Base-by-base conservation (phyloP, 768 basidiomycete genomes). In the Candolleomyces eurysporus region DNA sequence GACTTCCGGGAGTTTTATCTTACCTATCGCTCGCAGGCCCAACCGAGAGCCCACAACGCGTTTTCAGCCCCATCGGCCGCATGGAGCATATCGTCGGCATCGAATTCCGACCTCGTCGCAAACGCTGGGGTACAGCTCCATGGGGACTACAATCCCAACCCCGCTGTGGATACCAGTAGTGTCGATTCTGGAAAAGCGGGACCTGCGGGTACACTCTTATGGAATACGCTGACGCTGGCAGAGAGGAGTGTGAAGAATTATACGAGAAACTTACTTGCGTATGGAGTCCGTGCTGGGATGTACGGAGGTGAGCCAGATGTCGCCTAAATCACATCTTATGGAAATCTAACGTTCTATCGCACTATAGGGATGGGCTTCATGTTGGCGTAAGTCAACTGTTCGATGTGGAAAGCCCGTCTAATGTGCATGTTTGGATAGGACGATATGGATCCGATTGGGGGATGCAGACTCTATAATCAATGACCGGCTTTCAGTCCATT, bases 201-300 rank as follows among this genome's bases (percentile, higher is more conserved):
- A 5, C 31, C 59, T 8, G 19, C 75, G 2, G 67, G 60, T 10
- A 77, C 74, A 1, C 66, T 75, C 11, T 70, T 78, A 39, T 76
- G 76, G 71, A 77, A 81, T 53, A 80, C 79, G 1, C n/a, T 69
- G n/a, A 76, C 83, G 6, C 72, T 87, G 2, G 73, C 78, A 2
- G 76, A 84, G 60, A 71, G 85, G 19, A 80, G 75, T 49, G 65
- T 74, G 14, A 62, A 78, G 55, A 86, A 86, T 64, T 86, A 86
- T 65, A 67, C 68, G 16, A 69, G 86, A 17, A 86, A 87, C 65
- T 62, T 85, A 2, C 71, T 88, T 31, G 85, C 84, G 1, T 87
- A 84, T 66, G 84, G 85, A 10, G 78, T 87, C 3, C 71, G 84
- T 42, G 67, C 76, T 11, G 84, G 77, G 42, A 85, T 87, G 85